Conservation (phyloP, 768 basidiomycete genomes). For the Suillus spraguei region DNA sequence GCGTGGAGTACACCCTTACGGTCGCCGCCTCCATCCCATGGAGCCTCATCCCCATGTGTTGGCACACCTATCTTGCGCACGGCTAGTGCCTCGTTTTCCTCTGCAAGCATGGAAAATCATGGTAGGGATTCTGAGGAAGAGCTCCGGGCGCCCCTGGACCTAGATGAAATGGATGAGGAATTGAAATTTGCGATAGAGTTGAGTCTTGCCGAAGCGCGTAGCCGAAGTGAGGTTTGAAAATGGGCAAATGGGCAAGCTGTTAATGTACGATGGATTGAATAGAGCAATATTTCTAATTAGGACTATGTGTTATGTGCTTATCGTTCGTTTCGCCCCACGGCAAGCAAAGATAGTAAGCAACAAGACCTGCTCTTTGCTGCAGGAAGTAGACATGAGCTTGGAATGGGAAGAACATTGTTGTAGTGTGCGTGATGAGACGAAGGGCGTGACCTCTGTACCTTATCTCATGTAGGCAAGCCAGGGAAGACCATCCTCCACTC, state of each 20-base stretch:
- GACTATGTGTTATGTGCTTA: too few relatives aligned
- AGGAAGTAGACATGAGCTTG: not conserved
- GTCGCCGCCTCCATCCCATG: conserved; percentile 19
- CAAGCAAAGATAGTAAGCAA: too few relatives aligned
- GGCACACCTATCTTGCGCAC: conserved; percentile 17
- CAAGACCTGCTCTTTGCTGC: not conserved
- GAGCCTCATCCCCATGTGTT: conserved; percentile 20
- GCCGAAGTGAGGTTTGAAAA: conserved; percentile 14
- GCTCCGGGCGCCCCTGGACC: not conserved
- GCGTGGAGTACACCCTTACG: conserved; percentile 45
- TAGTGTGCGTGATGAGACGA: not conserved
- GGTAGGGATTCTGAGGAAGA: conserved; percentile 1
- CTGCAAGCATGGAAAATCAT: conserved; percentile 18
- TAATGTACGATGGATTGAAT: not conserved
- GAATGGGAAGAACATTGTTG: not conserved
- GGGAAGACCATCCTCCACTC: too few relatives aligned
- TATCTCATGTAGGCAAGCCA: too few relatives aligned
- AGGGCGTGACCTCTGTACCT: too few relatives aligned
- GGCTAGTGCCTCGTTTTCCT: conserved; percentile 18
- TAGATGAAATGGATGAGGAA: conserved; percentile 61
- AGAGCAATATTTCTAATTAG: not conserved
- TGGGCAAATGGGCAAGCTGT: not conserved
- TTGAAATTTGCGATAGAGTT: conserved; percentile 65
- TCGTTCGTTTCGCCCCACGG: too few relatives aligned
- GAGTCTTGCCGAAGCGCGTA: conserved; percentile 59